Base-by-base conservation (phyloP, 2,329 filamentous ascomycete genomes). In the Aureobasidium namibiae region DNA sequence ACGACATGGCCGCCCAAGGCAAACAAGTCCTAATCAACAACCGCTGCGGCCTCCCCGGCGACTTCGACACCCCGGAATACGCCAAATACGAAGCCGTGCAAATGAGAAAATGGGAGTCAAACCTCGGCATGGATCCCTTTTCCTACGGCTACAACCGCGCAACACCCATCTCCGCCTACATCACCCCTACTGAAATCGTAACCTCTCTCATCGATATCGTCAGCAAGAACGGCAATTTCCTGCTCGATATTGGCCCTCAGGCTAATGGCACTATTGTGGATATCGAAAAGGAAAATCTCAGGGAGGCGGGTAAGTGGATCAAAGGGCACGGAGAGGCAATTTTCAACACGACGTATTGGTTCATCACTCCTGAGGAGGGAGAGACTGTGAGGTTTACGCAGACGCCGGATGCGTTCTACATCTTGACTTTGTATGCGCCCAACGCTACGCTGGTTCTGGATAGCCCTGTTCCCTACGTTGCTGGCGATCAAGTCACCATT, bases 1-100 rank as follows among this genome's bases (percentile, higher is more conserved):
- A 79, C 61, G 58, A 58, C n/a, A 70, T 69, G 5, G 71, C 70
- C 0, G 61, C 63, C 0, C 62, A 75, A 21, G 73, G 75, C 44
- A 73, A 76, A 0, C 76, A 83, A 64, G 80, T 83, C 1, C 69
- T 76, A 1, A 78, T 83, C 65, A 83, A 85, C 69, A 75, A 75
- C 46, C 78, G 82, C 8, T 85, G 82, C 67, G 82, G 82, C 3
- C 68, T 82, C 0, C 72, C 78, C 0, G 75, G 76, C 13, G 81
- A 85, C 69, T 85, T 83, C 63, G 81, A 84, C 66, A 85, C 82
- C 1, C 82, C 82, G 0, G 82, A 85, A 66, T 85, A 84, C 65
- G 71, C 73, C 29, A 74, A 73, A 8, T 82, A 79, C 65, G 69
- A 73, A 2, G 73, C 76, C 3, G 75, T 78, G 9, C 80, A 82